Conservation (phyloP, 805 yeast species). For the Lipomyces yamanashiensis region DNA sequence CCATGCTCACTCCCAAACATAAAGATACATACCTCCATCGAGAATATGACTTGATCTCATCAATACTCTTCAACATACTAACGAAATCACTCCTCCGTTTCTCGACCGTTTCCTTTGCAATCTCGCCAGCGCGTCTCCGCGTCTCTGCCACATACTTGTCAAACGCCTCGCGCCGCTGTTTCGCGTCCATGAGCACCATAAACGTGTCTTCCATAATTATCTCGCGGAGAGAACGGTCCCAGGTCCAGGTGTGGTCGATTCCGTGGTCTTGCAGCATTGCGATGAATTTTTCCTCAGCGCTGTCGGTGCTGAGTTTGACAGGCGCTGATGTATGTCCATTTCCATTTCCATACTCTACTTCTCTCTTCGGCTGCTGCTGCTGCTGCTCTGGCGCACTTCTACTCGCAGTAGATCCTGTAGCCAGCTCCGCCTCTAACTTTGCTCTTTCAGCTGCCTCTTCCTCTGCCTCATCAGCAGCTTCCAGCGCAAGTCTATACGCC, state of each 20-base stretch:
- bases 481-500: conserved; percentile 47
- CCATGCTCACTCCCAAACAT: not conserved
- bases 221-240: conserved; percentile 63
- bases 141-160: conserved; percentile 59
- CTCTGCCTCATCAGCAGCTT: conserved; percentile 31
- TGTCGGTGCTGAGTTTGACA: not conserved
- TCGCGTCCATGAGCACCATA: conserved; percentile 68
- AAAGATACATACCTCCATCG: conserved; percentile 33
- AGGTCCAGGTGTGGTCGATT: conserved; percentile 79
- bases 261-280: conserved; percentile 57
- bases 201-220: conserved; percentile 66
- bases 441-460: conserved; percentile 20
- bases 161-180: conserved; percentile 62
- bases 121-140: conserved; percentile 22
- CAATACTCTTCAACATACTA: conserved; percentile 43
- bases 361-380: not conserved
- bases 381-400: no score
- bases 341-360: not conserved
- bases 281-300: conserved; percentile 48
- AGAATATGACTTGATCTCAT: conserved; percentile 33
- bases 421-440: conserved; percentile 19
- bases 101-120: conserved; percentile 58
- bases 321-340: conserved; percentile 39
- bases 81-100: conserved; percentile 59
- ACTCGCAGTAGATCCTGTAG: not conserved